A percentile compares a stretch with the other conserved stretches of the same genome.
Conservation (phyloP, 2,329 filamentous ascomycete genomes). For the Paraphoma sp. region DNA sequence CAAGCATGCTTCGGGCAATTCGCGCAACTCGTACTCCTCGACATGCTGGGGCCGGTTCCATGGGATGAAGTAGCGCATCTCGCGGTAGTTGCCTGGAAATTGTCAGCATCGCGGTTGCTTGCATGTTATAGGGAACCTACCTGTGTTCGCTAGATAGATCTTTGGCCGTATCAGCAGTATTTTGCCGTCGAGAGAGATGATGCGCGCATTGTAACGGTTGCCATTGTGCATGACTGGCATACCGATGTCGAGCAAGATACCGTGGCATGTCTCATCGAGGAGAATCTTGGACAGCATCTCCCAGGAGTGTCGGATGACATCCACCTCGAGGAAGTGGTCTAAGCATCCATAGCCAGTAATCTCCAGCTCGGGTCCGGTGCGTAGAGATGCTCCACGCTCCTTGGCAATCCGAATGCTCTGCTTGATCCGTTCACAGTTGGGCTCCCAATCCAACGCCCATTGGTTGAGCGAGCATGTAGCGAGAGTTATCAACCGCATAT, state of each 20-base stretch:
- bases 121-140: constrained; percentile 52
- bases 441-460: constrained; percentile 50
- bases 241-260: constrained; percentile 55
- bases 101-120: neutral
- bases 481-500: constrained; percentile 30
- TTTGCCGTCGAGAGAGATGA: constrained; percentile 70
- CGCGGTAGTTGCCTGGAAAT: constrained; percentile 29
- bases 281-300: constrained; percentile 69
- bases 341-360: constrained; percentile 51
- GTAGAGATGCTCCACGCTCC: constrained; percentile 4
- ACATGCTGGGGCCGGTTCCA: constrained; percentile 56
- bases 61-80: constrained; percentile 47
- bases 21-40: constrained; percentile 67
- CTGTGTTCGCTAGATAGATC: constrained; percentile 73
- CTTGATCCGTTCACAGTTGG: constrained; percentile 69
- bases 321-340: constrained; percentile 60
- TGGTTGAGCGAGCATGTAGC: constrained; percentile 42
- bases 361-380: constrained; percentile 53
- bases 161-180: constrained; percentile 77
- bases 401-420: constrained; percentile 62
- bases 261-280: constrained; percentile 64
- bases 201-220: constrained; percentile 67
- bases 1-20: constrained; percentile 56
- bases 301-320: constrained; percentile 43
- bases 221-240: constrained; percentile 64